Evolutionary conservation across 495 filamentous ascomycete species (phyloP).

Genomic region (Halenospora varia): DNA sequence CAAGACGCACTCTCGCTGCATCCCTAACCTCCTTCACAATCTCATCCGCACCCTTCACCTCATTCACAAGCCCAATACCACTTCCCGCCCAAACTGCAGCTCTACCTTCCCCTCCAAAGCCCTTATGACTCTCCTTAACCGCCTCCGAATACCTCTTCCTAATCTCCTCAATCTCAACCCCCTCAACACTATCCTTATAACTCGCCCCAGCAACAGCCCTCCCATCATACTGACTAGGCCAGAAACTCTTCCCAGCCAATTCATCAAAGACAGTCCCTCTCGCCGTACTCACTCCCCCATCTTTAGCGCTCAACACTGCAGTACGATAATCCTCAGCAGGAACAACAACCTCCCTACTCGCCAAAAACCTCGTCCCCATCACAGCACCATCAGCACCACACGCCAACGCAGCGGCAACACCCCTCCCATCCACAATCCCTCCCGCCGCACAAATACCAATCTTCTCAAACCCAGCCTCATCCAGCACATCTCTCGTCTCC

Average conservation of each 20-base stretch:
- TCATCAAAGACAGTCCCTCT: conserved; percentile 66
- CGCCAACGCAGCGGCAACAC: conserved; percentile 50
- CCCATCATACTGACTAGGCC: conserved; percentile 61
- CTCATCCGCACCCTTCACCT: conserved; percentile 58
- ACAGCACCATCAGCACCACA: conserved; percentile 56
- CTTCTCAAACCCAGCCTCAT: conserved; percentile 16
- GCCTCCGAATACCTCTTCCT: conserved; percentile 53
- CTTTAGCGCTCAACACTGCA: conserved; percentile 50
- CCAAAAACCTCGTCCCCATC: conserved; percentile 61
- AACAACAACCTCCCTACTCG: conserved; percentile 50
- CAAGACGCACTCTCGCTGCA: neutral
- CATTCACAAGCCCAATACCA: conserved; percentile 56
- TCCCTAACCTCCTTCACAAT: conserved; percentile 66
- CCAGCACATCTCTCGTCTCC: conserved; percentile 45
- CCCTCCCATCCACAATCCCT: conserved; percentile 56
- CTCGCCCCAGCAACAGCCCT: conserved; percentile 58
- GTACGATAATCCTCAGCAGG: conserved; percentile 45
- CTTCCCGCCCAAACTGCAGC: conserved; percentile 62
- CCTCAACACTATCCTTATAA: conserved; percentile 51
- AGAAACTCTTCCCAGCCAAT: conserved; percentile 59
- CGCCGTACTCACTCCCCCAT: conserved; percentile 60
- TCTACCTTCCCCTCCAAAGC: conserved; percentile 56
- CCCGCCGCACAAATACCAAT: conserved; percentile 58
- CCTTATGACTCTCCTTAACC: conserved; percentile 36
- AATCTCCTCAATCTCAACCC: conserved; percentile 52